phyloP scores from a whole-genome alignment of 2,329 filamentous ascomycete species.

The Cercospora beticola region DNA sequence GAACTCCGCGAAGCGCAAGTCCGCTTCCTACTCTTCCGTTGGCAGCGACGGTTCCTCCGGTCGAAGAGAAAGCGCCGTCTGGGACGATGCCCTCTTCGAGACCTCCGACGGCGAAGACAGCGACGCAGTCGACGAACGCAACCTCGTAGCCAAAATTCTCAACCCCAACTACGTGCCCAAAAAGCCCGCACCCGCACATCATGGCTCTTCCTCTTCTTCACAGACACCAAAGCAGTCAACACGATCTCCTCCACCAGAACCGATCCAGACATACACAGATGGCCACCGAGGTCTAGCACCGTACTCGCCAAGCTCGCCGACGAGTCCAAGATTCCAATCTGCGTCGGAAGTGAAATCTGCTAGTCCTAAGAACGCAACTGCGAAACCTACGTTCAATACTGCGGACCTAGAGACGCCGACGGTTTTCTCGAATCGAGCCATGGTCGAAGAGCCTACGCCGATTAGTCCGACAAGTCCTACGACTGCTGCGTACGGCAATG shows the following conservation, averaged over 20 bases:
- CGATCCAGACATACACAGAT: conserved; percentile 28
- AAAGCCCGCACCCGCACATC: conserved; percentile 28
- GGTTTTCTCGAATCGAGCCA: conserved; percentile 18
- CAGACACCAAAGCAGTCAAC: background rate
- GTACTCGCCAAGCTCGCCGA: conserved; percentile 9
- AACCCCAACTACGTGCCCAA: conserved; percentile 30
- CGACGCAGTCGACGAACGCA: conserved; percentile 41
- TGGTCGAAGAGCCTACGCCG: conserved; percentile 32
- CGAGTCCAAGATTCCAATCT: conserved; percentile 13
- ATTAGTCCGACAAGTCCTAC: conserved; percentile 24
- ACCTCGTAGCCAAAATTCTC: conserved; percentile 31
- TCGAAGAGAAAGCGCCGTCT: conserved; percentile 45
- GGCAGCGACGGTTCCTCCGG: conserved; percentile 20
- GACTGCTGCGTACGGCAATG: conserved; percentile 17
- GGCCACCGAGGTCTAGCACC: conserved; percentile 43
- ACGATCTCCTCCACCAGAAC: background rate
- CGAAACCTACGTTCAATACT: conserved; percentile 23
- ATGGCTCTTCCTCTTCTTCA: conserved; percentile 13
- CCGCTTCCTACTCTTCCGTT: conserved; percentile 15
- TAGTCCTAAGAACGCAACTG: conserved; percentile 13
- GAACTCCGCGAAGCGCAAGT: conserved; percentile 23
- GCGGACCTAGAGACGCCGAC: conserved; percentile 23
- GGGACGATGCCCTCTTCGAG: conserved; percentile 53
- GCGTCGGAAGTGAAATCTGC: conserved; percentile 13
- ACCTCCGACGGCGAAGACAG: conserved; percentile 47